Base-by-base conservation (phyloP, 2,329 filamentous ascomycete species). In the Epichloe gansuensis region DNA sequence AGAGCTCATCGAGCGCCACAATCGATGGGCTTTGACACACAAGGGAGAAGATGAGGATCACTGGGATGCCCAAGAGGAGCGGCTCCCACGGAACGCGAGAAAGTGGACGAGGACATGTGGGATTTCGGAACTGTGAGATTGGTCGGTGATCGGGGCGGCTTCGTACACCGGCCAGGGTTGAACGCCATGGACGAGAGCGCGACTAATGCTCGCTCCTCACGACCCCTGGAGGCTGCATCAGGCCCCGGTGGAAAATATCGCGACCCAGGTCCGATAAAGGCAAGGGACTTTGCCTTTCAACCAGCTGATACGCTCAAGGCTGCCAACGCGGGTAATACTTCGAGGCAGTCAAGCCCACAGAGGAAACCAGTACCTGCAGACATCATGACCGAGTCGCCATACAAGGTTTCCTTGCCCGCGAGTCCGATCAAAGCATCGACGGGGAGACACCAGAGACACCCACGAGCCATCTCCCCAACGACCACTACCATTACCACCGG, bases 71-170 rank as follows among this genome's bases (percentile, higher is more conserved):
- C 75, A 79, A 39, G 76, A 80, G 46, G 75, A 12, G 73, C 78
- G 41, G 70, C 73, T 7, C 70, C 72, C 21, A 56, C 73, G 1
- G 77, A 83, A 53, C 78, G 86, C 37, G 70, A 74, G 57, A 72
- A 71, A 17, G 72, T 80, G 7, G 77, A 85, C 56, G 88, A 96
- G 65, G 93, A 97, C 66, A 81, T 97, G 65, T 98, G 93, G 93
- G 93, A 98, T 67, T 98, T 98, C 72, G 93, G 93, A 44, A 98
- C 93, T 0, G 88, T 98, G 50, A 80, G 91, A 53, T 83, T 94
- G 5, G 83, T 85, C n/a, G 80, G 78, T 35, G 81, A 84, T 51
- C 77, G 81, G 31, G 82, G 83, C 55, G 77, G 76, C 34, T 64
- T 80, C 1, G 63, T 78, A 7, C 71, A 70, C 46, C 72, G 81